A percentile compares a stretch with the other conserved stretches of the same genome.
Evolutionary conservation across 148 eudicot species (phyloP).

Genomic region (Rhododendron kiyosumense): DNA sequence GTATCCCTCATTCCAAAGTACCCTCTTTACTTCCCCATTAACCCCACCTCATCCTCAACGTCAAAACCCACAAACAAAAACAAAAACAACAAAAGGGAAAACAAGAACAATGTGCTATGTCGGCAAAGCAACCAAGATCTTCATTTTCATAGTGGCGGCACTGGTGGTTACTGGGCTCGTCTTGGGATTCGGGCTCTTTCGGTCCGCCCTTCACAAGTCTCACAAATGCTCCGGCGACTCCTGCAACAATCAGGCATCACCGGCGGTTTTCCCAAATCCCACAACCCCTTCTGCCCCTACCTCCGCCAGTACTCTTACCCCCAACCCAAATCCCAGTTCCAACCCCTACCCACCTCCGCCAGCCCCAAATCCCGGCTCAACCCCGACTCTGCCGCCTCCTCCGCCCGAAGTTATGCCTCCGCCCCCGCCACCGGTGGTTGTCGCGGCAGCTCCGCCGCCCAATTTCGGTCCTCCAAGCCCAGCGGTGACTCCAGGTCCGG

Average conservation of each 20-base stretch:
- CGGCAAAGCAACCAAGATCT: constrained; percentile 96
- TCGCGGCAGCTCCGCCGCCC: constrained; percentile 33
- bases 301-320: constrained; percentile 15
- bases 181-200: constrained; percentile 53
- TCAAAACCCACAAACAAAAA: background rate
- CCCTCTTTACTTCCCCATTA: background rate
- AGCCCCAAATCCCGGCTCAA: constrained; percentile 6
- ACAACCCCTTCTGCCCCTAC: constrained; percentile 9
- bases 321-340: constrained; percentile 3
- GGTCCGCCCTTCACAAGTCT: constrained; percentile 28
- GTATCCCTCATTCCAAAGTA: background rate
- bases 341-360: constrained; percentile 13
- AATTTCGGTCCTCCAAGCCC: constrained; percentile 33
- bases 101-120: constrained; percentile 65
- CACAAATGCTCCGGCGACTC: constrained; percentile 35
- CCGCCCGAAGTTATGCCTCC: constrained; percentile 5
- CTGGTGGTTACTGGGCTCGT: constrained; percentile 53
- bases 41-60: background rate
- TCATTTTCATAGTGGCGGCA: constrained; percentile 64
- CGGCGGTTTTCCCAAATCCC: constrained; percentile 10
- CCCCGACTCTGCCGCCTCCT: constrained; percentile 6
- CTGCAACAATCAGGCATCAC: background rate
- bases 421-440: constrained; percentile 23
- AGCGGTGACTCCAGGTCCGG: constrained; percentile 43
- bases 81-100: background rate